These are phyloP conservation scores for Pythium grandisporangium DNA, from an alignment of 352 stramenopile species.

Conservation along the genomic window DNA sequence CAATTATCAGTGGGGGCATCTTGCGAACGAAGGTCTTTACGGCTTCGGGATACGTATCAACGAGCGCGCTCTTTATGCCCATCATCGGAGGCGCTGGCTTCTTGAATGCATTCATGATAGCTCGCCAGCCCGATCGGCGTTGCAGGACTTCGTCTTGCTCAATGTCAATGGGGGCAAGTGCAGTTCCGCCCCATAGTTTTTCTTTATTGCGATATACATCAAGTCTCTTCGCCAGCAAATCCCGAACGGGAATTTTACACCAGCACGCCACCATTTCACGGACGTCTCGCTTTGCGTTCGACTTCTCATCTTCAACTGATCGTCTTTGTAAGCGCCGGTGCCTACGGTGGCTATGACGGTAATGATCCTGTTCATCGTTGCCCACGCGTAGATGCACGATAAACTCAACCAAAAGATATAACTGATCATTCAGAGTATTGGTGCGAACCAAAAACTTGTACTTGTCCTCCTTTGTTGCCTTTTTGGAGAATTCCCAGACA, in stretches of 20 bases:
- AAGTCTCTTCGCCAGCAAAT: constrained; percentile 31
- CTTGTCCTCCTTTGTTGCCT: constrained; percentile 63
- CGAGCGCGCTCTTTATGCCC: constrained; percentile 56
- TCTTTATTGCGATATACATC: constrained; percentile 41
- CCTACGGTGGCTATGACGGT: constrained; percentile 6
- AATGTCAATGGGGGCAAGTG: constrained; percentile 52
- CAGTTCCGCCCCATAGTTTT: constrained; percentile 58
- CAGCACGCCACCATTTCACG: constrained; percentile 74
- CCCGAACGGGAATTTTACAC: constrained; percentile 61
- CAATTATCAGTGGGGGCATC: constrained; percentile 61
- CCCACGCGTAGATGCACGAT: constrained; percentile 48
- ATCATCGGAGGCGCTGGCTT: constrained; percentile 38
- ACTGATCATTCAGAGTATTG: constrained; percentile 51
- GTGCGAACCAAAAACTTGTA: constrained; percentile 81
- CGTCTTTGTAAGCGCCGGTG: neutral
- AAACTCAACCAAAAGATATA: constrained; percentile 69
- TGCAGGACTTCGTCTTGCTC: constrained; percentile 66
- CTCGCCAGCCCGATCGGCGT: constrained; percentile 55
- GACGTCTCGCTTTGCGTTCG: constrained; percentile 9
- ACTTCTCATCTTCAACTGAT: neutral
- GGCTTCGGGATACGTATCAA: constrained; percentile 36
- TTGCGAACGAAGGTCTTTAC: constrained; percentile 36
- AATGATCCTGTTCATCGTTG: constrained; percentile 11
- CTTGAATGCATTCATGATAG: constrained; percentile 58
- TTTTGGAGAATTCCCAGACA: constrained; percentile 74